Percentiles rank a stretch among this genome's conserved stretches.
Conservation (phyloP, 495 filamentous ascomycete species). For the Talaromyces proteolyticus region DNA sequence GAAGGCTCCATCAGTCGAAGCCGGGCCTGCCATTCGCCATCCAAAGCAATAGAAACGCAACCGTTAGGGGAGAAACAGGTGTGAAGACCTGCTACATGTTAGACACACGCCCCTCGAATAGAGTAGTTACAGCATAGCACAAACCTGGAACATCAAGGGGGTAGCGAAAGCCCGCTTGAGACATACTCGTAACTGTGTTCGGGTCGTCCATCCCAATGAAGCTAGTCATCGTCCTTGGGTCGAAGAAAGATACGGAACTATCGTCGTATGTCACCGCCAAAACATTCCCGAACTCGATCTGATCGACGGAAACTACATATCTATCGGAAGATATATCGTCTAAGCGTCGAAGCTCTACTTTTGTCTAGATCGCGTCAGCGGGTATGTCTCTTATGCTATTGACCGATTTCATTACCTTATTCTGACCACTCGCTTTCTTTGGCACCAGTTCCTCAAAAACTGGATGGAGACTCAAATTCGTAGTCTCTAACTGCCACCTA, state of each 20-base stretch:
- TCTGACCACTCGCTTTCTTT: constrained; percentile 50
- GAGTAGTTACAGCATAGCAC: constrained; percentile 15
- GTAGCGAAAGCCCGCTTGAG: constrained; percentile 71
- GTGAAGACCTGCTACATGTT: constrained; percentile 44
- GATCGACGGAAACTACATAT: constrained; percentile 59
- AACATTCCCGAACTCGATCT: constrained; percentile 59
- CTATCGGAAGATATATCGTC: constrained; percentile 60
- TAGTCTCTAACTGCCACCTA: constrained; percentile 67
- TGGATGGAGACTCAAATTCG: constrained; percentile 55
- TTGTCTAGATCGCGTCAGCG: constrained; percentile 24
- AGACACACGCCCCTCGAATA: constrained; percentile 13
- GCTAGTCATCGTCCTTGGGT: constrained; percentile 61
- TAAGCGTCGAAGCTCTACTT: constrained; percentile 56
- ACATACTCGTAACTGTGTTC: constrained; percentile 57
- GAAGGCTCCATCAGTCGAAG: constrained; percentile 55
- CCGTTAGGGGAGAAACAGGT: constrained; percentile 70
- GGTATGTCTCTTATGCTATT: not conserved
- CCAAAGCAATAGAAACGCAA: constrained; percentile 58
- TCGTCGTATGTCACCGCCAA: constrained; percentile 68
- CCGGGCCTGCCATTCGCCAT: constrained; percentile 58
- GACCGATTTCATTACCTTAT: constrained; percentile 21
- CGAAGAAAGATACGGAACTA: constrained; percentile 70
- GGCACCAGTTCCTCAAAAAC: constrained; percentile 69
- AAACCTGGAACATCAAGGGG: constrained; percentile 24
- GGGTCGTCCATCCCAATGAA: constrained; percentile 56